Conservation (phyloP, 179 eudicot species). For the Vitellaria paradoxa region DNA sequence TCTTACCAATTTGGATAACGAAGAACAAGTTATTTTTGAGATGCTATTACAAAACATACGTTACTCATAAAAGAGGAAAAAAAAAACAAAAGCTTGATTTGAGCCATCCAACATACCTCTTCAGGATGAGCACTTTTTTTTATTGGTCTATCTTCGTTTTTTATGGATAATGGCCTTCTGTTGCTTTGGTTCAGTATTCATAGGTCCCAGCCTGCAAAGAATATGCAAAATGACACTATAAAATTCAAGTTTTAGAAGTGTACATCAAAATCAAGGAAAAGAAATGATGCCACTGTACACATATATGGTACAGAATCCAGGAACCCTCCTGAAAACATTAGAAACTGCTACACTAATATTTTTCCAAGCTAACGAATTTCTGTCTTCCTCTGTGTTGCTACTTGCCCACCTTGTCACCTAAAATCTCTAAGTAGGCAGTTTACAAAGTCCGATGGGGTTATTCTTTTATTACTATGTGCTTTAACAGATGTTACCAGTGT, state of each 20-base stretch:
- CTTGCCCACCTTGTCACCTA: constrained; percentile 50
- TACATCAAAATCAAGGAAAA: background rate
- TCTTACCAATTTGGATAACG: too few species aligned
- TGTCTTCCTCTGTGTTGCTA: constrained; percentile 36
- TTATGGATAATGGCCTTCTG: constrained; percentile 45
- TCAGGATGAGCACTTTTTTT: too few species aligned
- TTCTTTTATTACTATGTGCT: constrained; percentile 66
- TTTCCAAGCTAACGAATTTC: constrained; percentile 56
- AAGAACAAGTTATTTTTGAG: too few species aligned
- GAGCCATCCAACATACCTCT: constrained; percentile 58
- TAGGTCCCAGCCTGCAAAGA: constrained; percentile 61
- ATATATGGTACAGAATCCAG: constrained; percentile 90
- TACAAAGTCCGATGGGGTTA: constrained; percentile 77
- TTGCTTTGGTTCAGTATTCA: too few species aligned
- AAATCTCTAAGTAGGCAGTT: constrained; percentile 56
- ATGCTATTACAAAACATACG: background rate
- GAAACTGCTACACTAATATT: constrained; percentile 71
- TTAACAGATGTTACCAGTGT: constrained; percentile 64
- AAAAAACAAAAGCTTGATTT: background rate
- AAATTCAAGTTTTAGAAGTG: background rate
- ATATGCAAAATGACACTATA: background rate
- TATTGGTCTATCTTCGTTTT: constrained; percentile 52
- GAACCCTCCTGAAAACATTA: constrained; percentile 52
- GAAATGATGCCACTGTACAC: background rate
- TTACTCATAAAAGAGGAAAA: background rate